These are phyloP conservation scores for Juglanconis juglandina DNA, from an alignment of 2,329 filamentous ascomycete genomes.

Conservation along the genomic window DNA sequence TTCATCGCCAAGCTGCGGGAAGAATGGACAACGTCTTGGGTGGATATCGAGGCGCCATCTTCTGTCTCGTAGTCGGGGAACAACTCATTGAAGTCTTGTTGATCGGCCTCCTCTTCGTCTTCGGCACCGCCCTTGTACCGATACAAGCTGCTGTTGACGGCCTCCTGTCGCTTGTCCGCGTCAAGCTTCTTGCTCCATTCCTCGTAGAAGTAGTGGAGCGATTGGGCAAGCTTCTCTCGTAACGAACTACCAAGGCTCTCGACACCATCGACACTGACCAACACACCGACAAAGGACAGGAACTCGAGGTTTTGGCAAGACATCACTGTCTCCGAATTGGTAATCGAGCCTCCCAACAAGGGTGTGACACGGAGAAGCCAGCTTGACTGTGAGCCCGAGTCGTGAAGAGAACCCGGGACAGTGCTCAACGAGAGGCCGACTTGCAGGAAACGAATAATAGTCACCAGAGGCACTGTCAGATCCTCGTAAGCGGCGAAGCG, in stretches of 20 bases:
- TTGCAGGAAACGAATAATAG: constrained; percentile 74
- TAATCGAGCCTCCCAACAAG: constrained; percentile 50
- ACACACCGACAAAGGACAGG: constrained; percentile 44
- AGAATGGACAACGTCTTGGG: constrained; percentile 33
- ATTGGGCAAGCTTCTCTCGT: constrained; percentile 57
- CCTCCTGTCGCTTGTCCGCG: constrained; percentile 71
- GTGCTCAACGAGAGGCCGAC: constrained; percentile 65
- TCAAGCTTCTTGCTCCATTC: constrained; percentile 78
- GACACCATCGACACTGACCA: constrained; percentile 46
- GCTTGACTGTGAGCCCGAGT: background rate
- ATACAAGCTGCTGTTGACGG: constrained; percentile 73
- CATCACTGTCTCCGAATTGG: constrained; percentile 23
- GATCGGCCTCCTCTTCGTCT: constrained; percentile 70
- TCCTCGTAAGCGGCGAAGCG: constrained; percentile 81
- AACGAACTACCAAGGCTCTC: constrained; percentile 37
- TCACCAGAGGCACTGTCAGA: constrained; percentile 72
- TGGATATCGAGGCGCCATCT: constrained; percentile 30
- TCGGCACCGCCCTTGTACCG: constrained; percentile 76
- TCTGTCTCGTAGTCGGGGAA: constrained; percentile 75
- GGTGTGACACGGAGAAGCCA: constrained; percentile 47
- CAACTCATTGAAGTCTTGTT: constrained; percentile 71
- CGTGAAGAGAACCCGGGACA: constrained; percentile 1
- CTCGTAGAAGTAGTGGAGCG: constrained; percentile 70
- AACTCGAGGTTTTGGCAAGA: constrained; percentile 43
- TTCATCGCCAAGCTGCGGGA: constrained; percentile 57